A percentile compares a stretch with the other conserved stretches of the same genome.
Evolutionary conservation across 2,329 filamentous ascomycete genomes (phyloP).

Genomic region (Pseudofabraea citricarpa): DNA sequence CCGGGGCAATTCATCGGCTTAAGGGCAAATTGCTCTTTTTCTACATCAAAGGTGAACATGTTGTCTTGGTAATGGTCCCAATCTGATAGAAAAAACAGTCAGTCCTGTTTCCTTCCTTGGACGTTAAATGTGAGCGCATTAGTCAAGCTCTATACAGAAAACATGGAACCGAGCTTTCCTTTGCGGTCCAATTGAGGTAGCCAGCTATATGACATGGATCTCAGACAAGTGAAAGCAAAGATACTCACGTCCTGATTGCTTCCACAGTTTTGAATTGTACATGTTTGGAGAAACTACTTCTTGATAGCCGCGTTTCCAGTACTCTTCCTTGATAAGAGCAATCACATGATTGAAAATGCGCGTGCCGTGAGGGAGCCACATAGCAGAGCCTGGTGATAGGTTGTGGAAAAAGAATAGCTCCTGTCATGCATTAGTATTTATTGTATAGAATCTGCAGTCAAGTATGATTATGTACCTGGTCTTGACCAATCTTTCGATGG

Average conservation of each 20-base stretch:
- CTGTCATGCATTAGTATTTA: no score
- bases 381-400: slow-evolving; percentile 85
- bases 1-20: slow-evolving; percentile 99
- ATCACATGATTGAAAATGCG: slow-evolving; percentile 90
- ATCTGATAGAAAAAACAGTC: no score
- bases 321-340: slow-evolving; percentile 76
- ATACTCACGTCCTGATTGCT: slow-evolving; percentile 88
- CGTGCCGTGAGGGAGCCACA: slow-evolving; percentile 89
- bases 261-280: slow-evolving; percentile 92
- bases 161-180: no score
- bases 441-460: no score
- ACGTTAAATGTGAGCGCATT: no score
- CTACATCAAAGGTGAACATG: slow-evolving; percentile 83
- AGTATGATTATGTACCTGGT: no score
- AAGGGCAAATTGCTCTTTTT: slow-evolving; percentile 82
- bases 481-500: slow-evolving; percentile 86
- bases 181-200: no score
- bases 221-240: no score
- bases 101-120: no score
- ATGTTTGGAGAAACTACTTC: slow-evolving; percentile 97
- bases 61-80: slow-evolving; percentile 93
- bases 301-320: slow-evolving; percentile 88
- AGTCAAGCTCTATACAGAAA: no score
- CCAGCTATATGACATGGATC: no score
- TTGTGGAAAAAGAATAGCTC: slow-evolving; percentile 98